Base-by-base conservation (phyloP, 495 filamentous ascomycete genomes). In the Tuber aestivum region DNA sequence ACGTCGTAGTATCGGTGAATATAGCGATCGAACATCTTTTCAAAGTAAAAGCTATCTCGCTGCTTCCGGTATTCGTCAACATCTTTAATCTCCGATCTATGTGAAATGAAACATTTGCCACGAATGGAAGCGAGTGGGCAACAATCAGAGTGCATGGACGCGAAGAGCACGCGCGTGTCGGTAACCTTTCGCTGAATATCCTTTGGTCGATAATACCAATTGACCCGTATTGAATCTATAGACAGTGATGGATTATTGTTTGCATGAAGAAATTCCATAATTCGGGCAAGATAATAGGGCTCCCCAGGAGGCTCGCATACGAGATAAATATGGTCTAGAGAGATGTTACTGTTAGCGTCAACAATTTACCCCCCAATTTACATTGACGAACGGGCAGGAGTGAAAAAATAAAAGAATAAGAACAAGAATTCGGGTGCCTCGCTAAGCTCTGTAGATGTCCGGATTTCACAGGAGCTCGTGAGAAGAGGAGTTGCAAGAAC, bases 1-100 rank as follows among this genome's bases (percentile, higher is more conserved):
- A 97, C 93, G 75, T 98, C 96, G 86, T 98, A 99, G 84, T 93
- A 92, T 68, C 97, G 95, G 80, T 97, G 94, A 71, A 98, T 98
- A 85, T 97, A 99, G 32, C 95, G 91, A 85, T 99, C 95, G 84
- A 94, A 98, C 85, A 98, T 89, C 83, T 97, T 96, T 81, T 97
- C 94, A 83, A 93, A 99, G 92, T 93, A 99, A 83, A 99, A 99
- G 77, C 87, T 89, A 83, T 99, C 92, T 76, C 91, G 90, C 37
- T 84, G 85, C 83, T 92, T 94, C 80, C 95, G 91, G 84, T 96
- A 97, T 70, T 91, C 89, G 69, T 94, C 92, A 71, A 97, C 82
- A 82, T 94, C 89, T 2, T 89, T 85, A 76, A 99, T 94, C 81
- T 97, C 94, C 74, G 89, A 92, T 69, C 91, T 89, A 86, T 99